Conservation (phyloP, 495 filamentous ascomycete genomes). For the Rusavskia elegans region DNA sequence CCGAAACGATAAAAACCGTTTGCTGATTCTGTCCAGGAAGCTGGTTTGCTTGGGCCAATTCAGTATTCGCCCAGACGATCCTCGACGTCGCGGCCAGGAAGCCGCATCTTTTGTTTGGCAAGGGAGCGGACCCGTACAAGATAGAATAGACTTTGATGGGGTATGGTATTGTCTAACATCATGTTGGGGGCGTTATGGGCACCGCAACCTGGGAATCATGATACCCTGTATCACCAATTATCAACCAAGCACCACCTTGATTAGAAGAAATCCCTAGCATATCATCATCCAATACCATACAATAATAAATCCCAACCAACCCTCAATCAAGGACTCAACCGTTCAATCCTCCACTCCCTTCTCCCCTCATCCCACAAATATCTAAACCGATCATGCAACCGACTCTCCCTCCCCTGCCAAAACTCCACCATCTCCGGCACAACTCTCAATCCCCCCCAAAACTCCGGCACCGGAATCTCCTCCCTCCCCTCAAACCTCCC, state of each 20-base stretch:
- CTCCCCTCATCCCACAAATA: conserved; percentile 45
- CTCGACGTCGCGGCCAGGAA: conserved; percentile 74
- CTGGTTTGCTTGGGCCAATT: conserved; percentile 98
- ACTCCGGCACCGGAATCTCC: conserved; percentile 71
- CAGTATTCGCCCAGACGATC: conserved; percentile 87
- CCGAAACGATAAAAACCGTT: too few species aligned
- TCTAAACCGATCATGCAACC: conserved; percentile 83
- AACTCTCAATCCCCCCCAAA: conserved; percentile 84
- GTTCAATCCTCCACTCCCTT: conserved; percentile 16
- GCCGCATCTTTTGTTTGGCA: conserved; percentile 73
- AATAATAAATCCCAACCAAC: conserved; percentile 32
- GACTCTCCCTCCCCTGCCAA: conserved; percentile 80
- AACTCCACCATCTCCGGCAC: conserved; percentile 52
- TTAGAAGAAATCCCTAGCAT: too few species aligned
- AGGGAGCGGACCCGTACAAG: conserved; percentile 20
- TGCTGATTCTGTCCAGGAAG: conserved; percentile 40
- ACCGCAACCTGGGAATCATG: too few species aligned
- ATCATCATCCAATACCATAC: too few species aligned
- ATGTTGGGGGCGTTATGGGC: too few species aligned
- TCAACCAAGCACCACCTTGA: too few species aligned
- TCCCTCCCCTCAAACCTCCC: conserved; percentile 55
- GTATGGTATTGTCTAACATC: too few species aligned
- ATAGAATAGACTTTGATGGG: conserved; percentile 2
- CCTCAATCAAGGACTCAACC: conserved; percentile 34
- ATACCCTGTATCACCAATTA: too few species aligned